Percentiles rank a stretch among this genome's conserved stretches.
These are phyloP conservation scores for Chaetomium cochliodes DNA, from an alignment of 495 filamentous ascomycete genomes.

Conservation along the genomic window DNA sequence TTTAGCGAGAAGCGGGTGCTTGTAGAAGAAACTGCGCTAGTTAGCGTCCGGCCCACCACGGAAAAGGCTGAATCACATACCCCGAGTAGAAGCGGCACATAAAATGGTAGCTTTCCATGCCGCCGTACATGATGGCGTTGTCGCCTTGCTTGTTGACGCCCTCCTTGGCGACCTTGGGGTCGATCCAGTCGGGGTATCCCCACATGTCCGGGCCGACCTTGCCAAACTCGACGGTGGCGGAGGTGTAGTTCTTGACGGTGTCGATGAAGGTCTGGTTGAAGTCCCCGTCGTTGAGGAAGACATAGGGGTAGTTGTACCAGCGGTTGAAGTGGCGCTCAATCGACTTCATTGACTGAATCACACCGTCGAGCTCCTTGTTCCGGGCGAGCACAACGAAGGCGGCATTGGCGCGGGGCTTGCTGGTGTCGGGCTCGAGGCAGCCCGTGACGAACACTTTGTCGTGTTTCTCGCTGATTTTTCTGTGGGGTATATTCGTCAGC, in stretches of 20 bases:
- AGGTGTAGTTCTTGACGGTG: conserved; percentile 85
- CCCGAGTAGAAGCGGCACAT: conserved; percentile 99
- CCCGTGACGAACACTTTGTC: conserved; percentile 95
- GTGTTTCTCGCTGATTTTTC: conserved; percentile 94
- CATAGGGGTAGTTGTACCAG: conserved; percentile 98
- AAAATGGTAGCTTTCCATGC: conserved; percentile 98
- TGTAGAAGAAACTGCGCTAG: conserved; percentile 81
- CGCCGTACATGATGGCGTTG: conserved; percentile 98
- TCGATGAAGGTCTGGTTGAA: conserved; percentile 94
- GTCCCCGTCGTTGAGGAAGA: conserved; percentile 96
- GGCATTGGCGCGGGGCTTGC: conserved; percentile 73
- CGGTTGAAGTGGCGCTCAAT: conserved; percentile 99
- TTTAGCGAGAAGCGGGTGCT: conserved; percentile 90
- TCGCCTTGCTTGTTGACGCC: conserved; percentile 95
- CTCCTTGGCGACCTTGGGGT: conserved; percentile 89
- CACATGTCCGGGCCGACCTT: conserved; percentile 89
- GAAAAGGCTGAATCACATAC: conserved; percentile 44
- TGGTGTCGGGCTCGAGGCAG: conserved; percentile 71
- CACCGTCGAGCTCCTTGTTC: conserved; percentile 95
- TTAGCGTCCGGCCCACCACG: conserved; percentile 23
- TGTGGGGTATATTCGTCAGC: conserved; percentile 39
- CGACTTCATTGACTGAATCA: conserved; percentile 94
- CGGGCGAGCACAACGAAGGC: conserved; percentile 93
- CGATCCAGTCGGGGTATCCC: conserved; percentile 97
- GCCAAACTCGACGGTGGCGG: conserved; percentile 82